phyloP scores from a whole-genome alignment of 2,329 filamentous ascomycete species.

The Aspergillus versicolor region DNA sequence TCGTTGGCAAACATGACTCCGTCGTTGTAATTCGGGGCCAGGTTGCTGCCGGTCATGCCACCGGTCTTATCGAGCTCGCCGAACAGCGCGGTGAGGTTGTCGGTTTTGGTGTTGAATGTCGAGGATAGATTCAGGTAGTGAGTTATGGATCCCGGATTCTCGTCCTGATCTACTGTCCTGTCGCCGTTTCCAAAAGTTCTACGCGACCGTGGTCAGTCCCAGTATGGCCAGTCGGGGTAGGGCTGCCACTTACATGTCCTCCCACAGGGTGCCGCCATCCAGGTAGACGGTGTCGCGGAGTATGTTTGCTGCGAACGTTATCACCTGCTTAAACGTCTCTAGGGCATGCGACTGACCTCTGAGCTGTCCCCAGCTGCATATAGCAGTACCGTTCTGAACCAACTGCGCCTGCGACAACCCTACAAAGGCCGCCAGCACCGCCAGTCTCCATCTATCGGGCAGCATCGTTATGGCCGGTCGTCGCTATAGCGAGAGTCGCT shows the following conservation, averaged over 20 bases:
- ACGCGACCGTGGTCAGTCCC: not conserved
- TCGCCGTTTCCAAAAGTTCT: not conserved
- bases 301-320: constrained; percentile 49
- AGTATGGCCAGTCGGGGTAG: not conserved
- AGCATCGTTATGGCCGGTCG: not conserved
- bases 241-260: not conserved
- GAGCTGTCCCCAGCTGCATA: constrained; percentile 57
- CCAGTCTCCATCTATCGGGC: not conserved
- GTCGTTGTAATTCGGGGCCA: constrained; percentile 59
- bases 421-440: constrained; percentile 16
- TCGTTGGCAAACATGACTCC: constrained; percentile 67
- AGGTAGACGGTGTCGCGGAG: constrained; percentile 64
- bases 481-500: not conserved
- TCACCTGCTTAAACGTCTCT: too few species aligned
- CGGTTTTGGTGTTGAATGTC: constrained; percentile 51
- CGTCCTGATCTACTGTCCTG: constrained; percentile 20
- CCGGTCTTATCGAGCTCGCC: constrained; percentile 49
- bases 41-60: constrained; percentile 51
- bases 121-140: constrained; percentile 60
- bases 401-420: constrained; percentile 35
- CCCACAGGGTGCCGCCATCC: constrained; percentile 57
- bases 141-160: constrained; percentile 53
- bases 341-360: constrained; percentile 25
- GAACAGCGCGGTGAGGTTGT: constrained; percentile 57
- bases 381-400: constrained; percentile 57